Conservation (phyloP, 2,329 filamentous ascomycete species). For the Fusarium nematophilum region DNA sequence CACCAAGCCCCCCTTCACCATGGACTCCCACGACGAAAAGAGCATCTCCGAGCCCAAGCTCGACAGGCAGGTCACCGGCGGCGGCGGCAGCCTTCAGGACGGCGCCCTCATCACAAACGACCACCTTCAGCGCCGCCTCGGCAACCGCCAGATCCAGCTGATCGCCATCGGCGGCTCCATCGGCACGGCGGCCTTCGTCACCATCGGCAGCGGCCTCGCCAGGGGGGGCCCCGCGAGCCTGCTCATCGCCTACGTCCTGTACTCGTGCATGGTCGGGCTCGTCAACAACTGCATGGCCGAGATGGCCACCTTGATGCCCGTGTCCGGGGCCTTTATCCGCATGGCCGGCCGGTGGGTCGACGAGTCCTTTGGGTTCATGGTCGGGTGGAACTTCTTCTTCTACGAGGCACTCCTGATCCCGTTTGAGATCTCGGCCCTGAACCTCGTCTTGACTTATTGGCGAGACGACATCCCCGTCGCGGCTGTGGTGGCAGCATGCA, state of each 20-base stretch:
- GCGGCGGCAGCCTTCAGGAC: neutral
- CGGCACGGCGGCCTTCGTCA: conserved; percentile 7
- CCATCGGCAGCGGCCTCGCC: conserved; percentile 8
- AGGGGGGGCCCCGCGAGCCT: conserved; percentile 4
- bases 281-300: conserved; percentile 15
- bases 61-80: neutral
- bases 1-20: neutral
- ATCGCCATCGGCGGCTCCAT: conserved; percentile 14
- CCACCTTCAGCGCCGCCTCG: conserved; percentile 7
- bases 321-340: conserved; percentile 7
- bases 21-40: conserved; percentile 14
- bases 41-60: conserved; percentile 3
- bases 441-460: conserved; percentile 11
- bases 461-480: conserved; percentile 13
- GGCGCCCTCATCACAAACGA: neutral
- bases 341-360: conserved; percentile 15
- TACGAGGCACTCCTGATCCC: conserved; percentile 11
- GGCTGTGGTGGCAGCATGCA: conserved; percentile 5
- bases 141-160: conserved; percentile 13
- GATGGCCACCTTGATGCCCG: conserved; percentile 8
- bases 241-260: conserved; percentile 2
- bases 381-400: conserved; percentile 17
- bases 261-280: conserved; percentile 10
- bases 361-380: conserved; percentile 15
- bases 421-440: conserved; percentile 12